A percentile compares a stretch with the other conserved stretches of the same genome.
phyloP scores from a whole-genome alignment of 805 yeast species.

The Myxozyma neglecta region DNA sequence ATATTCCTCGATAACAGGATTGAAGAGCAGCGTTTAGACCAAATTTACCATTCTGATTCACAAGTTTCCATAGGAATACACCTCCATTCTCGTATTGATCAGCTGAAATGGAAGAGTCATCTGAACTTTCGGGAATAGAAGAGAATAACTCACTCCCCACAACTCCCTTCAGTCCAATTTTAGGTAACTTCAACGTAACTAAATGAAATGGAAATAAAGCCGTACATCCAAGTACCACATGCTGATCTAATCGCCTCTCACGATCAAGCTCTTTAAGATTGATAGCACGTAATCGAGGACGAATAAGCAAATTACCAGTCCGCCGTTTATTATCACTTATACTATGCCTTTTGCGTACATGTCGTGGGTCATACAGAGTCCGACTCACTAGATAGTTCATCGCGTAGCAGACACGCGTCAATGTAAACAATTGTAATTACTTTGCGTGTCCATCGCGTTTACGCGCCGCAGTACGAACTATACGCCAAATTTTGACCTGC shows the following conservation, averaged over 20 bases:
- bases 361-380: conserved; percentile 7
- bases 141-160: neutral
- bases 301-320: neutral
- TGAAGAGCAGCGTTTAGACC: neutral
- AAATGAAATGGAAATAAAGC: conserved; percentile 11
- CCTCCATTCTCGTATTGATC: conserved; percentile 12
- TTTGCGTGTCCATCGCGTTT: neutral
- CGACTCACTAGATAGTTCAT: conserved; percentile 13
- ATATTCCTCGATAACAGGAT: neutral
- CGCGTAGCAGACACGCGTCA: neutral
- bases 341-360: neutral
- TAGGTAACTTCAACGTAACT: conserved; percentile 8
- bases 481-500: neutral
- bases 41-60: neutral
- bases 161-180: neutral
- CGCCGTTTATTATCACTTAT: neutral
- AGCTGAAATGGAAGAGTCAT: neutral
- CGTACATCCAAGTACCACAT: conserved; percentile 22
- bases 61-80: conserved; percentile 13
- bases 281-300: neutral
- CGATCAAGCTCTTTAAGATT: conserved; percentile 14
- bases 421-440: neutral
- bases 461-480: neutral
- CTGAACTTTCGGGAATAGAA: neutral
- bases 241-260: conserved; percentile 2